Conservation (phyloP, 75 land plant species). For the Chamaecyparis obtusa region DNA sequence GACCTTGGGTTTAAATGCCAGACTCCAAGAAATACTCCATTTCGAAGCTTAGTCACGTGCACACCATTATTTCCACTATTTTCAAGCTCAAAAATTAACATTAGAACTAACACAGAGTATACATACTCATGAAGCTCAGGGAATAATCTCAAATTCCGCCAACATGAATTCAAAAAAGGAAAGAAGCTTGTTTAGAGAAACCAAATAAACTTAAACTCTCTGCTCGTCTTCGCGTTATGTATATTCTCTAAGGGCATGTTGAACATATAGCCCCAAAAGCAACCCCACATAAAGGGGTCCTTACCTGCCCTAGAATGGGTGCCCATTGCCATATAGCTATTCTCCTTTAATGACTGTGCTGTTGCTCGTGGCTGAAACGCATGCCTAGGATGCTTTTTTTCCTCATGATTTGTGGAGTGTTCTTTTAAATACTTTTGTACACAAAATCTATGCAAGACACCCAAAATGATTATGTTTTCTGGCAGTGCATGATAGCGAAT, state of each 20-base stretch:
- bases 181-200: conserved; percentile 50
- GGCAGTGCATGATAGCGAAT: not conserved
- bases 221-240: conserved; percentile 82
- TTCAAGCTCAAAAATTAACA: no score
- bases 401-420: not conserved
- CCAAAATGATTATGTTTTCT: not conserved
- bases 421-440: not conserved
- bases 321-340: not conserved
- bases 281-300: not conserved
- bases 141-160: conserved; percentile 64
- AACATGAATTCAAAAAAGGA: conserved; percentile 53
- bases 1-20: no score
- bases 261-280: conserved; percentile 8
- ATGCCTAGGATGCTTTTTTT: not conserved
- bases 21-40: no score
- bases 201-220: conserved; percentile 69
- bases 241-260: conserved; percentile 14
- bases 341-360: not conserved
- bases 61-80: no score
- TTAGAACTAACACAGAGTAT: no score
- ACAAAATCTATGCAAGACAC: not conserved
- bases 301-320: not conserved
- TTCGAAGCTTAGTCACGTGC: no score
- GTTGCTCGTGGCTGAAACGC: not conserved
- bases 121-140: conserved; percentile 19